A percentile compares a stretch with the other conserved stretches of the same genome.
Evolutionary conservation across 306 rosid species (phyloP).

Genomic region (Pyrus bretschneideri): DNA sequence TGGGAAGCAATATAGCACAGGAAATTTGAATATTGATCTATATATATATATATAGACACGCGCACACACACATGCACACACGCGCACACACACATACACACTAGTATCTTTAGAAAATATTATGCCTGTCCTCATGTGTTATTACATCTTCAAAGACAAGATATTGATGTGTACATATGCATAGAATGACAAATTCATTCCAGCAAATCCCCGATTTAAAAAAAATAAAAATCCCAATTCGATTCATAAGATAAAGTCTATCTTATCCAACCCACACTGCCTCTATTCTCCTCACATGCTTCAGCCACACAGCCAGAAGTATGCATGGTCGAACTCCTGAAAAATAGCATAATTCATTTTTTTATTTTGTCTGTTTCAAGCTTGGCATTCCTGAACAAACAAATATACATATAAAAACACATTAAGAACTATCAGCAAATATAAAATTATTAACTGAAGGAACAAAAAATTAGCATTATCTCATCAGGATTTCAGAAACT

Average conservation of each 20-base stretch:
- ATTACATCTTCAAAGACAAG: neutral
- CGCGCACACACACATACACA: neutral
- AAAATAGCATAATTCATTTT: neutral
- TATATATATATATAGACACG: too few relatives aligned
- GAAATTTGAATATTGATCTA: neutral
- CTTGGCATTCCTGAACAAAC: neutral
- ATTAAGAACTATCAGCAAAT: neutral
- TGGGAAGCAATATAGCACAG: neutral
- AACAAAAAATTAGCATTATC: neutral
- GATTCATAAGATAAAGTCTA: neutral
- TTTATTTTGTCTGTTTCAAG: neutral
- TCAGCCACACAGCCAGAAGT: slow-evolving; percentile 3
- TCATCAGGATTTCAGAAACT: neutral
- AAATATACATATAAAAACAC: neutral
- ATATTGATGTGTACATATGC: neutral
- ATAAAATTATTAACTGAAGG: neutral
- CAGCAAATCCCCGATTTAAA: neutral
- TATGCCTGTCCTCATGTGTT: neutral
- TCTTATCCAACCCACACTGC: slow-evolving; percentile 3
- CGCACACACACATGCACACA: too few relatives aligned
- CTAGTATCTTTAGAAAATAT: neutral
- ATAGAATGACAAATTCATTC: neutral
- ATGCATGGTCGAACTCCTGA: neutral
- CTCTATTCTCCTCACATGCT: slow-evolving; percentile 8
- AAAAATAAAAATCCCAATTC: neutral